phyloP scores from a whole-genome alignment of 805 yeast species.

The Lachancea meyersii region DNA sequence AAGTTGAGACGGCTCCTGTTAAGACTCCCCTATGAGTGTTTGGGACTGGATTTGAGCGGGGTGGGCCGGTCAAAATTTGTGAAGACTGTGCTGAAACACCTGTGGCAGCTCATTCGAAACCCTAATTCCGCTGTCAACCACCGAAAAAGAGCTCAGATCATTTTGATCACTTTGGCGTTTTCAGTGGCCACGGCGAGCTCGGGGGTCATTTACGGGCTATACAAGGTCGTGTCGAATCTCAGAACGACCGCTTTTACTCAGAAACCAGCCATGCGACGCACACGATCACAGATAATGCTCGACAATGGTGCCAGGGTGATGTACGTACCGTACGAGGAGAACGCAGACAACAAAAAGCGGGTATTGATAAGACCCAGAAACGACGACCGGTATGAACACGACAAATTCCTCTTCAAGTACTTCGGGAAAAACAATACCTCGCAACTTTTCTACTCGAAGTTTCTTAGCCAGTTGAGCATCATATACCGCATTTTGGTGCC shows the following conservation, averaged over 20 bases:
- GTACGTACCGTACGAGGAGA: slow-evolving; percentile 26
- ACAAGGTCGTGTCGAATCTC: slow-evolving; percentile 12
- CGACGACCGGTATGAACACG: slow-evolving; percentile 30
- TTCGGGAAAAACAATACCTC: slow-evolving; percentile 19
- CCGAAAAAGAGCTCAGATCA: slow-evolving; percentile 23
- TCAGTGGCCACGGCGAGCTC: slow-evolving; percentile 17
- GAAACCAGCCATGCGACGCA: slow-evolving; percentile 18
- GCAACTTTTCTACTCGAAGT: slow-evolving; percentile 48
- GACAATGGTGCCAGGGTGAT: slow-evolving; percentile 31
- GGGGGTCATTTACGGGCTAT: slow-evolving; percentile 16
- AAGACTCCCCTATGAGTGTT: slow-evolving; percentile 11
- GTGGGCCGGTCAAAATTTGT: slow-evolving; percentile 15
- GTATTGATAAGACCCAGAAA: slow-evolving; percentile 28
- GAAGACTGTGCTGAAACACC: slow-evolving; percentile 17
- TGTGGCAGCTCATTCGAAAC: slow-evolving; percentile 18
- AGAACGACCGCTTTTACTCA: slow-evolving; percentile 8
- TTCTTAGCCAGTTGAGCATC: slow-evolving; percentile 64
- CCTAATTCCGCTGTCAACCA: slow-evolving; percentile 19
- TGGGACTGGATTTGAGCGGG: slow-evolving; percentile 21
- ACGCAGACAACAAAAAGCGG: slow-evolving; percentile 17
- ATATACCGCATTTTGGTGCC: slow-evolving; percentile 84
- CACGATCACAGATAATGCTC: slow-evolving; percentile 27
- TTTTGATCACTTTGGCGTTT: slow-evolving; percentile 19
- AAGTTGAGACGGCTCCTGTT: slow-evolving; percentile 2
- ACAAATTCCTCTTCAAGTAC: slow-evolving; percentile 28